phyloP scores from a whole-genome alignment of 331 rosid genomes.

The Malus hybrid region DNA sequence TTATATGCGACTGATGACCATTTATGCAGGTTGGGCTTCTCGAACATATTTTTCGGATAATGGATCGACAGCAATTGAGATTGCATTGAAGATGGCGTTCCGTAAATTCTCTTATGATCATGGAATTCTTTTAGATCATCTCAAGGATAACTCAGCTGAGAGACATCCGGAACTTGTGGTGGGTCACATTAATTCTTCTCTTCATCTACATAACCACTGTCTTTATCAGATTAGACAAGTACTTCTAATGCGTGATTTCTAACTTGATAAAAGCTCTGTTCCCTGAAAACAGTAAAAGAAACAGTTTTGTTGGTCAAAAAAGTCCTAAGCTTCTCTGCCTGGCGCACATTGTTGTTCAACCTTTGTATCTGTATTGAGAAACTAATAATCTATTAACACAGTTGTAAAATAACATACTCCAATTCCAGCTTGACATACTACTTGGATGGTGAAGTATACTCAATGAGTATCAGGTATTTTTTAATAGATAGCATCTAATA shows the following conservation, averaged over 20 bases:
- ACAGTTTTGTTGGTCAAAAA: neutral
- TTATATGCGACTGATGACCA: slow-evolving; percentile 2
- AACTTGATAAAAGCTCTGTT: neutral
- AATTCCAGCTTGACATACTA: too few relatives aligned
- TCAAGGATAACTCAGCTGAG: slow-evolving; percentile 30
- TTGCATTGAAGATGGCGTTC: slow-evolving; percentile 97
- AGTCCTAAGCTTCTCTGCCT: neutral
- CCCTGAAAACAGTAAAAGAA: neutral
- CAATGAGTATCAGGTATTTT: too few relatives aligned
- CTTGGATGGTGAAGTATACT: too few relatives aligned
- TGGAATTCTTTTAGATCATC: slow-evolving; percentile 40
- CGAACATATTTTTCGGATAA: slow-evolving; percentile 83
- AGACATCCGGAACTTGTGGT: slow-evolving; percentile 60
- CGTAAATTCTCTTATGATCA: slow-evolving; percentile 76
- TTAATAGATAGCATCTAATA: neutral
- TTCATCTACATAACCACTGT: neutral
- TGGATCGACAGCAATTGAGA: slow-evolving; percentile 96
- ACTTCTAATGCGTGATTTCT: neutral
- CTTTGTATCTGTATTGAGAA: too few relatives aligned
- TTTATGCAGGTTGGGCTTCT: slow-evolving; percentile 82
- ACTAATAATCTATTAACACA: too few relatives aligned
- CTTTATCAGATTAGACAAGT: neutral
- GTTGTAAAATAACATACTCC: too few relatives aligned
- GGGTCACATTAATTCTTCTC: slow-evolving; percentile 24
- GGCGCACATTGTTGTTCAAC: too few relatives aligned